Percentiles rank a stretch among this genome's conserved stretches.
These are phyloP conservation scores for Rhododendron molle DNA, from an alignment of 148 eudicot species.

Conservation along the genomic window DNA sequence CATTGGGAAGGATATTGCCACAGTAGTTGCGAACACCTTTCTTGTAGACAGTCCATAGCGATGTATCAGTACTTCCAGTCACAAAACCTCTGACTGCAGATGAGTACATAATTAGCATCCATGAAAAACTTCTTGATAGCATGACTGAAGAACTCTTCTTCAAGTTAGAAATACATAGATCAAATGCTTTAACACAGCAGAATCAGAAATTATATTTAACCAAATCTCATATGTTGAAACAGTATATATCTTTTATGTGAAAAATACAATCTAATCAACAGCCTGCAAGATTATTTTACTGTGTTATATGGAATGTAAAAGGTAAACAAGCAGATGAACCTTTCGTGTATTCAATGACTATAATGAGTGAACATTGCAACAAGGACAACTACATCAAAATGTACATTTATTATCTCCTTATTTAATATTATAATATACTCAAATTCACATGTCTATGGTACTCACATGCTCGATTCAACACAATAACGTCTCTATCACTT, in stretches of 20 bases:
- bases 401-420: background rate
- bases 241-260: background rate
- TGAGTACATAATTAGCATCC: constrained; percentile 13
- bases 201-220: background rate
- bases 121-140: background rate
- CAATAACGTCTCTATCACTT: background rate
- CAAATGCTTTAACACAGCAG: background rate
- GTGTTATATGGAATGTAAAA: background rate
- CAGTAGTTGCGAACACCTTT: constrained; percentile 84
- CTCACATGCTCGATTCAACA: background rate
- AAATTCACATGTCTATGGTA: background rate
- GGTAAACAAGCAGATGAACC: background rate
- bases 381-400: background rate
- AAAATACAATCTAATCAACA: background rate
- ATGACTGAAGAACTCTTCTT: background rate
- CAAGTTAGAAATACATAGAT: background rate
- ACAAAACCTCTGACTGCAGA: constrained; percentile 86
- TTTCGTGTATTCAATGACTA: background rate
- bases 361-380: background rate
- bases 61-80: constrained; percentile 98
- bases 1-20: constrained; percentile 87
- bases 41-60: constrained; percentile 94
- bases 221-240: background rate
- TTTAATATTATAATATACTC: background rate
- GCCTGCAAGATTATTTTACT: background rate